These are phyloP conservation scores for Penicillium sp. DNA, from an alignment of 2,329 filamentous ascomycete genomes.

Conservation along the genomic window DNA sequence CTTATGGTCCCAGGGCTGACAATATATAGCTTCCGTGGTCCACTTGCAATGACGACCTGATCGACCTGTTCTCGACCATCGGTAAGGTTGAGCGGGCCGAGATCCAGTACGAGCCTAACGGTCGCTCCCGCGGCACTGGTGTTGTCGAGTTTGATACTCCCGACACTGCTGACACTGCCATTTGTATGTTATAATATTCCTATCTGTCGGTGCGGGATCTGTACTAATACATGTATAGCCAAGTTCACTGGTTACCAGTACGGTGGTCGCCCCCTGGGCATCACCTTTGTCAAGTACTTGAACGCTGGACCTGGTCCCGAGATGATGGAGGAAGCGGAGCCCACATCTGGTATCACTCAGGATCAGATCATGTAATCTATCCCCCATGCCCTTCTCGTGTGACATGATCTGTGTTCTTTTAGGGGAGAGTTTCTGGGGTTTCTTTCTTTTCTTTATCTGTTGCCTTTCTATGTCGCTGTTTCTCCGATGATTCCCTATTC, in stretches of 20 bases:
- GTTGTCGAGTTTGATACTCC: slow-evolving; percentile 89
- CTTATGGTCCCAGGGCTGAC: slow-evolving; percentile 14
- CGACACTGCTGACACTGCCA: slow-evolving; percentile 87
- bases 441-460: background rate
- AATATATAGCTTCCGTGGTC: slow-evolving; percentile 84
- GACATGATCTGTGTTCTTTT: background rate
- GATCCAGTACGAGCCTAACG: slow-evolving; percentile 97
- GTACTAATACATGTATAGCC: slow-evolving; percentile 47
- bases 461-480: slow-evolving; percentile 4
- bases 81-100: slow-evolving; percentile 98
- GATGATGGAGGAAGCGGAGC: slow-evolving; percentile 79
- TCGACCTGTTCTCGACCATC: slow-evolving; percentile 96
- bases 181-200: slow-evolving; percentile 52
- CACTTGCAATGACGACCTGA: slow-evolving; percentile 94
- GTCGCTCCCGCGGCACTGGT: slow-evolving; percentile 88
- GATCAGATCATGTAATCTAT: slow-evolving; percentile 87
- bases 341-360: slow-evolving; percentile 73
- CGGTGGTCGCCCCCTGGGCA: slow-evolving; percentile 85
- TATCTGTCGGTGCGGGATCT: slow-evolving; percentile 2
- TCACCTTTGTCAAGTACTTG: slow-evolving; percentile 92
- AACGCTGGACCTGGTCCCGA: slow-evolving; percentile 62
- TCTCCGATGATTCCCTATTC: slow-evolving; percentile 25
- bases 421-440: background rate
- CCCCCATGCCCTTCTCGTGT: no score
- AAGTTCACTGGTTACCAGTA: slow-evolving; percentile 99